These are phyloP conservation scores for Aspergillus cavernicola DNA, from an alignment of 495 filamentous ascomycete species.

Conservation along the genomic window DNA sequence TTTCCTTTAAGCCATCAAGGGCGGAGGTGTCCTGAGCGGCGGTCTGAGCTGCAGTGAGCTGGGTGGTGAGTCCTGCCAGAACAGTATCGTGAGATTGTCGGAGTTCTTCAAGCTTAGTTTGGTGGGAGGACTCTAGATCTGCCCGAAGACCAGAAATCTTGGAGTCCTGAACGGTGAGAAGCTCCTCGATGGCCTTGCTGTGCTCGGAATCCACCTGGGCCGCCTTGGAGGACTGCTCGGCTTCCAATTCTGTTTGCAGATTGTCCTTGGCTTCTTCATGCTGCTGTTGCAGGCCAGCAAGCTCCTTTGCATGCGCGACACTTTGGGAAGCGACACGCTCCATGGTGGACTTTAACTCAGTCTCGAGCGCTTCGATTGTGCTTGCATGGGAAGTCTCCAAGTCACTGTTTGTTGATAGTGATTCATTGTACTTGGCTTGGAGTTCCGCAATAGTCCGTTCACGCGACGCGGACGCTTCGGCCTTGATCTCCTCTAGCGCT, in stretches of 20 bases:
- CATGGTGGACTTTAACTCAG: slow-evolving; percentile 31
- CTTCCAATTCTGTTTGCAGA: slow-evolving; percentile 34
- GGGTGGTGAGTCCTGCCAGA: slow-evolving; percentile 29
- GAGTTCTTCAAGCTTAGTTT: slow-evolving; percentile 37
- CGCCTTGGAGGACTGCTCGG: slow-evolving; percentile 27
- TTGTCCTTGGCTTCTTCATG: slow-evolving; percentile 33
- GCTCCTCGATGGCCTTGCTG: slow-evolving; percentile 41
- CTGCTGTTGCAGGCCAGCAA: slow-evolving; percentile 34
- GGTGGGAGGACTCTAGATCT: slow-evolving; percentile 37
- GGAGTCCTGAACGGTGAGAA: slow-evolving; percentile 42
- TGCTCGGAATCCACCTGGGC: slow-evolving; percentile 42
- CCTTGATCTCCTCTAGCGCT: slow-evolving; percentile 29
- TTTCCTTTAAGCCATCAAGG: slow-evolving; percentile 33
- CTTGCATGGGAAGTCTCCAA: slow-evolving; percentile 34
- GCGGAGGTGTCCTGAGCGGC: slow-evolving; percentile 33
- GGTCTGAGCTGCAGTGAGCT: slow-evolving; percentile 35
- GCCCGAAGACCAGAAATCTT: slow-evolving; percentile 35
- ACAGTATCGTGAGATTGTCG: slow-evolving; percentile 35
- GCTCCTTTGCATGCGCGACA: slow-evolving; percentile 30
- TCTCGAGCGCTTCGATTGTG: slow-evolving; percentile 32
- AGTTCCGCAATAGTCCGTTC: slow-evolving; percentile 32
- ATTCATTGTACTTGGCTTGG: slow-evolving; percentile 39
- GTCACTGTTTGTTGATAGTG: slow-evolving; percentile 30
- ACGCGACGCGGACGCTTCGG: slow-evolving; percentile 30
- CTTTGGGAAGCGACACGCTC: slow-evolving; percentile 32